Base-by-base conservation (phyloP, 805 yeast genomes). In the Ogataea allantospora region DNA sequence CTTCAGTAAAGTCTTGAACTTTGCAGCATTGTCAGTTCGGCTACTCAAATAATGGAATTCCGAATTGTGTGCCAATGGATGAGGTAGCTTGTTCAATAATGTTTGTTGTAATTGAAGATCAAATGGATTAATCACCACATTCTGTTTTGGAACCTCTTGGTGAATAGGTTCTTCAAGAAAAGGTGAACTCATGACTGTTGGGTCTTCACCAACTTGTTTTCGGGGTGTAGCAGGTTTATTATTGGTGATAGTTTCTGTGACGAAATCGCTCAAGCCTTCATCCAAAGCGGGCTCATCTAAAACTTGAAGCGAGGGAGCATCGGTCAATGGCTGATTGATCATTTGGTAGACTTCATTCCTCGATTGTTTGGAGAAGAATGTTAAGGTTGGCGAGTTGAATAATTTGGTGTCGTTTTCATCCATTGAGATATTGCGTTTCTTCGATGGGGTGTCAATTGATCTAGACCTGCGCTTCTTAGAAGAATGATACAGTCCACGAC, bases 281-380 rank as follows among this genome's bases (percentile, higher is more conserved):
- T 47, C 54, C 16, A 44, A 19, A 15, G 44, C 21, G 4, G 30
- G 35, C 16, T 44, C 47, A 2, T 44, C 45, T 9, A 33, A 11
- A 27, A 26, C 10, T 58, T 67, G 26, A 58, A 13, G 10, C 12
- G 20, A 8, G 12, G 20, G 24, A 12, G 31, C 62, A 25, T 63
- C 66, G 19, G 29, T 23, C 21, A 39, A 56, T 39, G 77, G 76
- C 33, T 73, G 77, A 52, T 82, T 85, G 56, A 87, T 84, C 88
- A 88, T 84, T 11, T 76, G 72, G 44, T 74, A 66, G 0, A 88
- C 80, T 48, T 87, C 96, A 38, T 77, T 75, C 40, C 78, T 73
- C 2, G 95, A 91, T 51, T 79, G 77, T 34, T 78, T 77, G 0
- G 95, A 83, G 54, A 73, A 82, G 53, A 81, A 63, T 0, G 96